Percentiles rank a stretch among this genome's conserved stretches.
These are phyloP conservation scores for Wickerhamomyces sydowiorum DNA, from an alignment of 805 yeast species.

Conservation along the genomic window DNA sequence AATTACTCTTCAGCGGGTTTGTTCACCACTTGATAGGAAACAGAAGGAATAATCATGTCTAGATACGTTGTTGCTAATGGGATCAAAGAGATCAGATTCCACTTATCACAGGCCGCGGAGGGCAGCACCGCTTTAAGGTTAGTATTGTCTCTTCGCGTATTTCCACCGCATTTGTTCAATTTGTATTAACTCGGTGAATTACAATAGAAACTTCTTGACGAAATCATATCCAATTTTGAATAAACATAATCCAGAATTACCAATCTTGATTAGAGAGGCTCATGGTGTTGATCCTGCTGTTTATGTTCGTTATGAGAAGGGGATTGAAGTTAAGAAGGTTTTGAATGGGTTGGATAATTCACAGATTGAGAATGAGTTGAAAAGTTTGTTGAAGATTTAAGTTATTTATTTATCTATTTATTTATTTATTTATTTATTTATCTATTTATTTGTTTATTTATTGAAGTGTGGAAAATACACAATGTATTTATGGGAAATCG, in stretches of 20 bases:
- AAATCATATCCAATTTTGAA: slow-evolving; percentile 61
- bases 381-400: slow-evolving; percentile 11
- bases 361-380: slow-evolving; percentile 19
- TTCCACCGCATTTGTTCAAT: no score
- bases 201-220: slow-evolving; percentile 49
- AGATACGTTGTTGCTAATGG: slow-evolving; percentile 38
- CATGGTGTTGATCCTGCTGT: slow-evolving; percentile 57
- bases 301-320: slow-evolving; percentile 60
- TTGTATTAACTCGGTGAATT: no score
- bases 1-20: no score
- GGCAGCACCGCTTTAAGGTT: slow-evolving; percentile 59
- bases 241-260: slow-evolving; percentile 58
- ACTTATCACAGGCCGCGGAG: slow-evolving; percentile 74
- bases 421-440: slow-evolving; percentile 1
- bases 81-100: slow-evolving; percentile 75
- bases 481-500: no score
- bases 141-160: slow-evolving; percentile 17
- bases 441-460: not conserved
- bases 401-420: slow-evolving; percentile 1
- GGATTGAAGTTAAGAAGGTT: slow-evolving; percentile 27
- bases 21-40: not conserved
- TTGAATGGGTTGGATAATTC: slow-evolving; percentile 28
- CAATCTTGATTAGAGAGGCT: slow-evolving; percentile 76
- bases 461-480: no score
- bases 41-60: slow-evolving; percentile 6